Evolutionary conservation across 2,329 filamentous ascomycete genomes (phyloP).

Genomic region (Claviceps cyperi): DNA sequence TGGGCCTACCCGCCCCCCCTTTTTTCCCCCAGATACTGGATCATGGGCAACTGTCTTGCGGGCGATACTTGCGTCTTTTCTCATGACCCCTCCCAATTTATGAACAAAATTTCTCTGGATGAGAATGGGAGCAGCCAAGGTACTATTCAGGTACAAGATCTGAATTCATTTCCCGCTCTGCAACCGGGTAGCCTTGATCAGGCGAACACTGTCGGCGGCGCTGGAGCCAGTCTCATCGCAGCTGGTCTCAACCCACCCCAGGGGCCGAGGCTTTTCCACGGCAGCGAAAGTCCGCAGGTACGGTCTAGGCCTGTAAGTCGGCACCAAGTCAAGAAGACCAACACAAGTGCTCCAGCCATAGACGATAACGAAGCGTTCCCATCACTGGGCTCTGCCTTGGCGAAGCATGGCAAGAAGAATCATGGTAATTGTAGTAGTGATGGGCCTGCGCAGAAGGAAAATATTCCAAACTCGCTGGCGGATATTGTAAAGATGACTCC

Average conservation of each 20-base stretch:
- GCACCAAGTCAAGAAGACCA: constrained; percentile 45
- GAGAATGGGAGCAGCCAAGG: constrained; percentile 47
- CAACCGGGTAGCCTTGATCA: constrained; percentile 45
- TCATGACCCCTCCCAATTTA: constrained; percentile 77
- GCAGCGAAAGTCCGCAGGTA: constrained; percentile 49
- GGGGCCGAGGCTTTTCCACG: constrained; percentile 50
- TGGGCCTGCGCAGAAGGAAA: constrained; percentile 55
- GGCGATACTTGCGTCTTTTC: constrained; percentile 94
- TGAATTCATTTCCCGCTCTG: constrained; percentile 71
- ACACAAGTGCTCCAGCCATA: constrained; percentile 58
- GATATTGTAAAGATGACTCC: constrained; percentile 94
- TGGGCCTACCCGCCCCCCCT: not conserved
- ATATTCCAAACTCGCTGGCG: constrained; percentile 63
- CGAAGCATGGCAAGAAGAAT: constrained; percentile 76
- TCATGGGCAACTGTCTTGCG: constrained; percentile 88
- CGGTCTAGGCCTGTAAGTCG: constrained; percentile 77
- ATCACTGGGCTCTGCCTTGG: constrained; percentile 60
- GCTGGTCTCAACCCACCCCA: constrained; percentile 50
- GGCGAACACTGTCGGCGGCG: constrained; percentile 34
- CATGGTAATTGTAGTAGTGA: constrained; percentile 84
- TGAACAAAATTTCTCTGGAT: constrained; percentile 67
- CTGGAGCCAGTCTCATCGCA: constrained; percentile 34
- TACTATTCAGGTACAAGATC: constrained; percentile 68
- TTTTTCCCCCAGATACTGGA: constrained; percentile 64
- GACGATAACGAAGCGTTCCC: constrained; percentile 96